These are phyloP conservation scores for Bruguiera sexangula DNA, from an alignment of 345 rosid genomes.

Conservation along the genomic window DNA sequence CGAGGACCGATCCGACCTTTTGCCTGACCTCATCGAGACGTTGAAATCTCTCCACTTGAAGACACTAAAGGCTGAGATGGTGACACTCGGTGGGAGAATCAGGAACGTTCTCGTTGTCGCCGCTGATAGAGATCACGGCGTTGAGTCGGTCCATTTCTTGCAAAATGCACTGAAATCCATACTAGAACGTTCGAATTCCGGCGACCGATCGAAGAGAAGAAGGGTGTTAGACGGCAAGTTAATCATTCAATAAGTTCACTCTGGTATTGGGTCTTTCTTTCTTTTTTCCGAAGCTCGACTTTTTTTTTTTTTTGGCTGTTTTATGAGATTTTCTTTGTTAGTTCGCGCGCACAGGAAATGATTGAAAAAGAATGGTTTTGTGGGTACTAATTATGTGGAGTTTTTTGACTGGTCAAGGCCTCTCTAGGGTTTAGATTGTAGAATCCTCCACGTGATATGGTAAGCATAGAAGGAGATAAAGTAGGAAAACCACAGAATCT, in stretches of 20 bases:
- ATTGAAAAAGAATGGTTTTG: too few species aligned
- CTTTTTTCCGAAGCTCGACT: too few species aligned
- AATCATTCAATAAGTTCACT: conserved; percentile 25
- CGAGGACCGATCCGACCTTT: conserved; percentile 82
- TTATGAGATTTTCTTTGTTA: background rate
- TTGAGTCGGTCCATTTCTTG: conserved; percentile 84
- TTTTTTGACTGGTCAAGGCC: too few species aligned
- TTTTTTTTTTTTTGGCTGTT: background rate
- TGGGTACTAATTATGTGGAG: too few species aligned
- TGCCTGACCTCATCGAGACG: conserved; percentile 75
- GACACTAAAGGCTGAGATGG: conserved; percentile 81
- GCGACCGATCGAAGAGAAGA: conserved; percentile 75
- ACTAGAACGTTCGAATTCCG: conserved; percentile 69
- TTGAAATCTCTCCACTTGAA: conserved; percentile 79
- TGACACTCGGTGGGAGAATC: conserved; percentile 76
- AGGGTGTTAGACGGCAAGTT: conserved; percentile 68
- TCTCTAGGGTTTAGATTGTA: too few species aligned
- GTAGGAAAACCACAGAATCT: too few species aligned
- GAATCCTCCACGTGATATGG: too few species aligned
- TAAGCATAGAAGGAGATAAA: too few species aligned
- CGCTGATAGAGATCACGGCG: conserved; percentile 76
- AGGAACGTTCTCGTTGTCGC: conserved; percentile 73
- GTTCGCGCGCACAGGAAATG: too few species aligned
- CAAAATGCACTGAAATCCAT: conserved; percentile 82
- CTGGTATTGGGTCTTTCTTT: background rate